Base-by-base conservation (phyloP, 331 rosid species). In the Rosa hybrid region DNA sequence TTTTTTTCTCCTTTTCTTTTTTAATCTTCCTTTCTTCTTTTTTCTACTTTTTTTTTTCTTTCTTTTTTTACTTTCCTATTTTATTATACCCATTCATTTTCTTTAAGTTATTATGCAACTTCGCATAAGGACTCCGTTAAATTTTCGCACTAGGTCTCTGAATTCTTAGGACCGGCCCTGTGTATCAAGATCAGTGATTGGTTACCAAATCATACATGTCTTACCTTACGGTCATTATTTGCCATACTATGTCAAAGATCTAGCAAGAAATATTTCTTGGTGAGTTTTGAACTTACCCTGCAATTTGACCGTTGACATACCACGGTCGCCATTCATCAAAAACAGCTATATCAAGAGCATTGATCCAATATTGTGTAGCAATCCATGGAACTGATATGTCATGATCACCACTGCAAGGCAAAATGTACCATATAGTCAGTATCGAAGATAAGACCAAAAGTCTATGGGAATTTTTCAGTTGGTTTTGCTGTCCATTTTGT, bases 241-340 rank as follows among this genome's bases (percentile, higher is more conserved):
- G 4, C 42, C 68, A 63, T 63, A 27, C 12, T 4, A 27, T 23
- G 41, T 62, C 42, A 63, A 59, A 27, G 2, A 65, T 65, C 6
- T 62, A 16, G 44, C 23, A 39, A 67, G 25, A 67, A 67, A 67
- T 38, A 38, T 9, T 38, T 67, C 25, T 6, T 17, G 48, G 25
- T 8, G 71, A 67, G 45, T 4, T 16, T 38, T n/a, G 44, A 69
- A 41, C 84, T 68, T 12, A 81, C 84, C 84, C 84, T 7, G 84
- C 84, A 81, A 75, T 6, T 76, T 81, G 77, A 44, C 80, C 84
- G 39, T 57, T 79, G 27, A 76, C 81, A 41, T 75, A 39, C 84
- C 84, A 81, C 16, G 62, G 77, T 9, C 72, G 65, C 81, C 77
- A 81, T 75, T 68, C 81, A 46, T 81, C 64, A 75, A 81, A 79